These are phyloP conservation scores for Mycosphaerella sp. DNA, from an alignment of 2,329 filamentous ascomycete genomes.

Conservation along the genomic window DNA sequence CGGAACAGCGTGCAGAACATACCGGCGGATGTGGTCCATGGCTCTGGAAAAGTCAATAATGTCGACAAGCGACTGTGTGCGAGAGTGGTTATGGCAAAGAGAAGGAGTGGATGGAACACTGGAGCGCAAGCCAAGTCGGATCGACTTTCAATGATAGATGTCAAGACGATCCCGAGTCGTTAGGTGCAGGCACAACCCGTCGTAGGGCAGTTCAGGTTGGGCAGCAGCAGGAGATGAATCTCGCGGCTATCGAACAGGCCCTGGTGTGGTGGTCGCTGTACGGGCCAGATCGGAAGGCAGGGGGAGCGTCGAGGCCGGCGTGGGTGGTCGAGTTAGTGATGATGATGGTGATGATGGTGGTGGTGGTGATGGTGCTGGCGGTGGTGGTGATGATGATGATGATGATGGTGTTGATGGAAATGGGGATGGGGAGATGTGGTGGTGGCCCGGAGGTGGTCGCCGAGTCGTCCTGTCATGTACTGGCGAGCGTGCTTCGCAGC, in stretches of 20 bases:
- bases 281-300: not conserved
- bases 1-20: not conserved
- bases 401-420: not conserved
- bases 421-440: no score
- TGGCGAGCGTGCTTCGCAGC: not conserved
- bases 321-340: not conserved
- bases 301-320: not conserved
- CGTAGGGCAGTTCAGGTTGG: no score
- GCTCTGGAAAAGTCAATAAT: not conserved
- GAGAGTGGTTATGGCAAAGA: not conserved
- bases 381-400: not conserved
- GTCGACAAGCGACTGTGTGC: not conserved
- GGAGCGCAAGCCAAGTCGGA: not conserved
- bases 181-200: not conserved
- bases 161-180: not conserved
- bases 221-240: not conserved
- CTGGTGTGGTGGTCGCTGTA: not conserved
- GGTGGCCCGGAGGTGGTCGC: no score
- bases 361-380: not conserved
- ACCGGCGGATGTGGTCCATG: not conserved
- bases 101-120: not conserved
- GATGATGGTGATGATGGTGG: not conserved
- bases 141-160: not conserved
- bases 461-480: not conserved
- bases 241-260: not conserved